Evolutionary conservation across 441 rosid species (phyloP).

Genomic region (Erodium moschatum): DNA sequence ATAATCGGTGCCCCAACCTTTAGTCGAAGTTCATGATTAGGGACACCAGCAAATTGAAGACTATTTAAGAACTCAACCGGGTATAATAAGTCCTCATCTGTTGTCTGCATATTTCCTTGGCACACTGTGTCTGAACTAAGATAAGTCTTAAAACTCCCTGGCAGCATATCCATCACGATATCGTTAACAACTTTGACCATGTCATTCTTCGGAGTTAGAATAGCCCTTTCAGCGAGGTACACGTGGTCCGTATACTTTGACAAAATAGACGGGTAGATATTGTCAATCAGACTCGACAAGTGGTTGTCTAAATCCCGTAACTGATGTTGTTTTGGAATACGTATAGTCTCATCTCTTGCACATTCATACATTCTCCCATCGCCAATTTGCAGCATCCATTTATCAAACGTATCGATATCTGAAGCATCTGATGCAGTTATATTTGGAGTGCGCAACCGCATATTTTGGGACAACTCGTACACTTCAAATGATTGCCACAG

Average conservation of each 20-base stretch:
- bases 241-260: not conserved
- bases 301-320: not conserved
- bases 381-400: conserved; percentile 5
- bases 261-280: not conserved
- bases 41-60: not conserved
- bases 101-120: not conserved
- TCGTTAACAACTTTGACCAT: conserved; percentile 1
- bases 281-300: not conserved
- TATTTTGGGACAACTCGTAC: not conserved
- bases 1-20: not conserved
- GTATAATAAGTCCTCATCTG: not conserved
- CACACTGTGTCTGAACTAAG: not conserved
- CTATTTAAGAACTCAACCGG: conserved; percentile 7
- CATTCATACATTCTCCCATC: not conserved
- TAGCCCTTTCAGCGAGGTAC: not conserved
- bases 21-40: conserved; percentile 2
- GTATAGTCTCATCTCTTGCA: not conserved
- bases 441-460: not conserved
- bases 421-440: not conserved
- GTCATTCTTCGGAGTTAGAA: conserved; percentile 9
- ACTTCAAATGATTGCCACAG: conserved; percentile 11
- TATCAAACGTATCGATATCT: no score
- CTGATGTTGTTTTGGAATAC: not conserved
- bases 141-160: not conserved
- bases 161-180: not conserved